Conservation (phyloP, 2,329 filamentous ascomycete genomes). For the Calonectria pteridis region DNA sequence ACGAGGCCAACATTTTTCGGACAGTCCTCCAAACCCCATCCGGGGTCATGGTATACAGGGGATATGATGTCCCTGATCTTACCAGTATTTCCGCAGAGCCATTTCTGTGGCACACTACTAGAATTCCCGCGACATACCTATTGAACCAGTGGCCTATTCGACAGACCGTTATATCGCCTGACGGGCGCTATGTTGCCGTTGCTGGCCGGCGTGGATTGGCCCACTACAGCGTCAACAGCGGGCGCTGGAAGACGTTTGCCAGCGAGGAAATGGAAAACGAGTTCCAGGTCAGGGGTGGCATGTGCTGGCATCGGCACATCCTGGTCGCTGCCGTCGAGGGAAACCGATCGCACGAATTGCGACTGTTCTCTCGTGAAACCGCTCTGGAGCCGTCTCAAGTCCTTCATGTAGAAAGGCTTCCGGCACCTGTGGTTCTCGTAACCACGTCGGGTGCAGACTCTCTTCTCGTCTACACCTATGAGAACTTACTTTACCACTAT, state of each 20-base stretch:
- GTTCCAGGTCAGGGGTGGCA: conserved; percentile 92
- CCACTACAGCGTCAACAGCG: conserved; percentile 95
- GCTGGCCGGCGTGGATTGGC: conserved; percentile 92
- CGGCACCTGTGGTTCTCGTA: conserved; percentile 89
- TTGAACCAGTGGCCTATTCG: conserved; percentile 94
- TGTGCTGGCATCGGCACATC: conserved; percentile 99
- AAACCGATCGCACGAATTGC: conserved; percentile 83
- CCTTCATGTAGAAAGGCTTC: conserved; percentile 82
- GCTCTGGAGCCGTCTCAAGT: conserved; percentile 79
- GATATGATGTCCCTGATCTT: conserved; percentile 90
- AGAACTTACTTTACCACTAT: conserved; percentile 95
- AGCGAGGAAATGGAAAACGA: conserved; percentile 86
- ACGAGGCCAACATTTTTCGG: conserved; percentile 88
- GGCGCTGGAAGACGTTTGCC: conserved; percentile 94
- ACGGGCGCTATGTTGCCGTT: conserved; percentile 95
- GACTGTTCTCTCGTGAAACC: conserved; percentile 92
- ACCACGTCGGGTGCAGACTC: conserved; percentile 94
- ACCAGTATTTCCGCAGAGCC: conserved; percentile 93
- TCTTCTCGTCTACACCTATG: conserved; percentile 94
- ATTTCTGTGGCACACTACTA: conserved; percentile 94
- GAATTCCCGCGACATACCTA: conserved; percentile 86
- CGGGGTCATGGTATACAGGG: conserved; percentile 91
- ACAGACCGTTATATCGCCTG: conserved; percentile 86
- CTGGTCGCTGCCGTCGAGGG: conserved; percentile 93
- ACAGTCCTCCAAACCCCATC: conserved; percentile 90